Base-by-base conservation (phyloP, 2,329 filamentous ascomycete species). In the Verticillium zaregamsianum region DNA sequence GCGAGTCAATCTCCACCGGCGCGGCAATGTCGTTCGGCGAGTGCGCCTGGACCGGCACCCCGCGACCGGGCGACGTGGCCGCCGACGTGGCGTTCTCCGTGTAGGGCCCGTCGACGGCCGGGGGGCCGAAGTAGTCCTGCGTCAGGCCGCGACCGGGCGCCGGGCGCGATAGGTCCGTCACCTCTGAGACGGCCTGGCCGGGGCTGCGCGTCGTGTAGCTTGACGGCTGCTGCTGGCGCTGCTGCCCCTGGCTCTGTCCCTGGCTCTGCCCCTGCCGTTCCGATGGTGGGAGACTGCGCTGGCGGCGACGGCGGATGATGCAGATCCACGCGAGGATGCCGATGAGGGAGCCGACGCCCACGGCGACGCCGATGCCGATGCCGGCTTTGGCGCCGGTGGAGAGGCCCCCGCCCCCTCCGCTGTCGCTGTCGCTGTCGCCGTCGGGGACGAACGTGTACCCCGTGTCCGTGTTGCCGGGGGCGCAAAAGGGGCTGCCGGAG, bases 1-100 rank as follows among this genome's bases (percentile, higher is more conserved):
- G 65, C 55, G 79, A 78, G 63, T 80, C 82, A 14, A 87, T 82
- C 74, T 87, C 85, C 3, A 86, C 82, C 4, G 84, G 79, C 23
- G 74, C 74, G 0, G 76, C 71, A 49, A 85, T 83, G 66, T 85
- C 82, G 11, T 74, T 76, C 4, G 83, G 82, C 15, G 72, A 74
- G 14, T 82, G 73, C 8, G 84, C 82, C 55, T 70, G 69, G 25
- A 75, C 59, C 3, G 80, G 78, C 25, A 82, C 80, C 0, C 77
- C 77, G 37, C 75, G 71, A 35, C 68, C 70, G 4, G 74, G 74
- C 61, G 71, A 73, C 35, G 72, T 71, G 8, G 69, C 68, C 25
- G 66, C 68, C 45, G 65, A 66, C 32, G 67, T 67, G 31, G 61
- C 61, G 11, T 62, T 62, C 49, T 64, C 63, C 52, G 80, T 80